Evolutionary conservation across 2,329 filamentous ascomycete genomes (phyloP).

Genomic region (Hypoxylon sp.): DNA sequence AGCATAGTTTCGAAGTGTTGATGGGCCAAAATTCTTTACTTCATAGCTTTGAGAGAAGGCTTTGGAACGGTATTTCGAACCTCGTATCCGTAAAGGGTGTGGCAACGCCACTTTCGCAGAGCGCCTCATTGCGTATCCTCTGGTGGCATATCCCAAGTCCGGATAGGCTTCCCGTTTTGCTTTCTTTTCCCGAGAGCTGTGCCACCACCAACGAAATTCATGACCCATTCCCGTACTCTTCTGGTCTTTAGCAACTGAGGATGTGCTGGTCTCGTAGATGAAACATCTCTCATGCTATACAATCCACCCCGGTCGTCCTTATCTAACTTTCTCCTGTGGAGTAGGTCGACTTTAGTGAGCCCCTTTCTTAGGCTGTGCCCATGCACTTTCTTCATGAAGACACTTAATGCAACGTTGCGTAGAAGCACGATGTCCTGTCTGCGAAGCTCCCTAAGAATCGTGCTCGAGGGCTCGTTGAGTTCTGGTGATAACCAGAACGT

Average conservation of each 20-base stretch:
- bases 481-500: conserved; percentile 81
- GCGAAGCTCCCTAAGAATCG: conserved; percentile 63
- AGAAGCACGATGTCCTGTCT: conserved; percentile 84
- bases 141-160: conserved; percentile 54
- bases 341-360: conserved; percentile 77
- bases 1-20: not conserved
- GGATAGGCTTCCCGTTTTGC: conserved; percentile 48
- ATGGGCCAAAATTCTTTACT: not conserved
- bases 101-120: not conserved
- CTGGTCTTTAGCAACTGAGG: conserved; percentile 74
- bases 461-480: conserved; percentile 43
- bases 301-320: conserved; percentile 68
- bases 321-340: conserved; percentile 71
- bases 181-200: conserved; percentile 49
- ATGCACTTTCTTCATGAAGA: conserved; percentile 83
- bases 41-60: not conserved
- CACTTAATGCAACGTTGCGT: conserved; percentile 82
- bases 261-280: conserved; percentile 55
- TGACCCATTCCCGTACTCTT: conserved; percentile 81
- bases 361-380: conserved; percentile 84
- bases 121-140: conserved; percentile 50
- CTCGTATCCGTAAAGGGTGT: not conserved
- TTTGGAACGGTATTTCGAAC: not conserved
- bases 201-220: conserved; percentile 73
- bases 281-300: conserved; percentile 68